Evolutionary conservation across 140 eudicot species (phyloP).

Genomic region (Stevia rebaudiana): DNA sequence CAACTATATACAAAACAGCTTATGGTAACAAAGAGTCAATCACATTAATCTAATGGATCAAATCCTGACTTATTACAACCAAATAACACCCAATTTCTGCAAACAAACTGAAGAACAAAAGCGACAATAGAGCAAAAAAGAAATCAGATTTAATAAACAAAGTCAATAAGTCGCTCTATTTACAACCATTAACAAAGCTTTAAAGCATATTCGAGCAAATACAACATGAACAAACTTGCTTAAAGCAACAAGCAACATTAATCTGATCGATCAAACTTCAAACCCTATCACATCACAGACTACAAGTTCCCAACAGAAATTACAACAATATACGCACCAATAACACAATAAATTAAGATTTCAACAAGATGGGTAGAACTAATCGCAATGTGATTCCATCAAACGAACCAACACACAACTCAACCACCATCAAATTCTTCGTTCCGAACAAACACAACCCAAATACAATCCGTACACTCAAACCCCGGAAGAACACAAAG

Average conservation of each 20-base stretch:
- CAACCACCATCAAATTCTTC: constrained; percentile 23
- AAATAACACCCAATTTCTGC: constrained; percentile 17
- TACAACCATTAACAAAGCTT: neutral
- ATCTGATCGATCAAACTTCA: constrained; percentile 12
- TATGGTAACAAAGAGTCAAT: neutral
- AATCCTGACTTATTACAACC: constrained; percentile 1
- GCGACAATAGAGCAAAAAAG: neutral
- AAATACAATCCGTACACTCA: neutral
- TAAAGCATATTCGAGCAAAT: neutral
- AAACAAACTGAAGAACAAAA: neutral
- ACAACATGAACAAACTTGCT: neutral
- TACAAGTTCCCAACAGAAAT: neutral
- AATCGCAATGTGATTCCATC: constrained; percentile 45
- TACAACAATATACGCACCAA: neutral
- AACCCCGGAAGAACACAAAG: neutral
- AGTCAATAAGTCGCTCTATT: neutral
- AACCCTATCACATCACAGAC: neutral
- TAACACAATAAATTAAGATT: constrained; percentile 12
- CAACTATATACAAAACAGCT: neutral
- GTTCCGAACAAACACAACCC: constrained; percentile 15
- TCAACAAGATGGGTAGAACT: neutral
- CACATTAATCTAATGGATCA: constrained; percentile 18
- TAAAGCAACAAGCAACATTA: neutral
- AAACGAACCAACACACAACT: constrained; percentile 10
- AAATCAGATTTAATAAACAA: constrained; percentile 4